Evolutionary conservation across 2,329 filamentous ascomycete genomes (phyloP).

Genomic region (Aspergillus pseudoviridinutans): DNA sequence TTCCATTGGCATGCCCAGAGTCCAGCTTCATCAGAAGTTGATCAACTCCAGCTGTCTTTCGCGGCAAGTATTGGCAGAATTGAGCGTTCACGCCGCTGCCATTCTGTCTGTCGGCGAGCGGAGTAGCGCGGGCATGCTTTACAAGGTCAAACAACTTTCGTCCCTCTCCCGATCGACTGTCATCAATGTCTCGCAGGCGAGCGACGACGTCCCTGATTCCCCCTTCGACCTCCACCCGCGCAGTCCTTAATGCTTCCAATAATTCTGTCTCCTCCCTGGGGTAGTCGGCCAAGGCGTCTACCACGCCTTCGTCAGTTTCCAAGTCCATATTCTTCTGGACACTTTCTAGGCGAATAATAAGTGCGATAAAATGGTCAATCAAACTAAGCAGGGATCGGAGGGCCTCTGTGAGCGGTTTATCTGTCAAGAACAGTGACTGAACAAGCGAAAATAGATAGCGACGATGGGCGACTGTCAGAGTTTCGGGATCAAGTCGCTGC

Average conservation of each 20-base stretch:
- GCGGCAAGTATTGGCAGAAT: slow-evolving; percentile 57
- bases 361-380: slow-evolving; percentile 76
- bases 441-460: slow-evolving; percentile 67
- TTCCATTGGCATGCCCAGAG: slow-evolving; percentile 37
- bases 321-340: slow-evolving; percentile 77
- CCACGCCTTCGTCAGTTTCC: slow-evolving; percentile 75
- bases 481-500: slow-evolving; percentile 72
- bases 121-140: slow-evolving; percentile 25
- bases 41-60: slow-evolving; percentile 75
- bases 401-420: slow-evolving; percentile 36
- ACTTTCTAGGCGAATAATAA: slow-evolving; percentile 69
- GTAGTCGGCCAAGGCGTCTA: slow-evolving; percentile 69
- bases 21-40: slow-evolving; percentile 88
- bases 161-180: slow-evolving; percentile 42
- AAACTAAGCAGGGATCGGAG: slow-evolving; percentile 43
- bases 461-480: slow-evolving; percentile 73
- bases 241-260: slow-evolving; percentile 58
- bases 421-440: slow-evolving; percentile 42
- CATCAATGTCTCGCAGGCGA: slow-evolving; percentile 60
- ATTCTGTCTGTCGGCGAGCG: slow-evolving; percentile 25
- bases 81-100: slow-evolving; percentile 8
- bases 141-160: slow-evolving; percentile 31
- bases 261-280: slow-evolving; percentile 69
- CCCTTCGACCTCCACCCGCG: slow-evolving; percentile 61
- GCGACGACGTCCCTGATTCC: slow-evolving; percentile 61